Evolutionary conservation across 306 rosid genomes (phyloP), one percentile per base, ranked within the genome.

Genomic region (Nissolia schottii): DNA sequence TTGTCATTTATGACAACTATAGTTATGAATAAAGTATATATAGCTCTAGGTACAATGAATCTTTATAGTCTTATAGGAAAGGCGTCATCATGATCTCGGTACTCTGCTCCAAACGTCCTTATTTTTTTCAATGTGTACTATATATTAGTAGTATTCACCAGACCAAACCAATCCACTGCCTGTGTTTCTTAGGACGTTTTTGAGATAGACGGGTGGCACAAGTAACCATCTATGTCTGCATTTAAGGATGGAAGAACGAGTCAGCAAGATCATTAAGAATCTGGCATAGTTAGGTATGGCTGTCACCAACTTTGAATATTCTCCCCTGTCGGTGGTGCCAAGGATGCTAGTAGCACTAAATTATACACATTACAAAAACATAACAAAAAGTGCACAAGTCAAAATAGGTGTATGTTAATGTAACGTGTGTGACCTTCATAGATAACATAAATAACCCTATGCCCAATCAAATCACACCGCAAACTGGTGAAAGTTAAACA

Each of bases 381-480:
- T 31, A 7, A 23, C 20, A 31, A 35, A 15, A 19, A 22, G n/a
- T 19, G 23, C 25, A 4, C 24, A 7, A 35, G 61, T 77, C 54
- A 18, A 70, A 46, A 8, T 27, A 38, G 31, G 18, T 22, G 1
- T 56, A 0, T 31, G 23, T 58, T 40, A 50, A 16, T 27, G 48
- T 15, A 37, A 49, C 22, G 48, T 13, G 37, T 27, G 27, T 24
- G 43, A 32, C 23, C 56, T 4, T 31, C 24, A 9, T 53, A 54
- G 31, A 29, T 31, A 0, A 10, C 56, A 41, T 15, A 25, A n/a
- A 28, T 27, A 46, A 55, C 45, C 38, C 23, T 41, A 13, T 46
- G 76, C 77, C 72, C 70, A 29, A 77, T 65, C 71, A 56, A 29
- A 77, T 65, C 71, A 56, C 63, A 14, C 48, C 4, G 40, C 67